Base-by-base conservation (phyloP, 1,139 yeast genomes). In the Candida mesenterica region DNA sequence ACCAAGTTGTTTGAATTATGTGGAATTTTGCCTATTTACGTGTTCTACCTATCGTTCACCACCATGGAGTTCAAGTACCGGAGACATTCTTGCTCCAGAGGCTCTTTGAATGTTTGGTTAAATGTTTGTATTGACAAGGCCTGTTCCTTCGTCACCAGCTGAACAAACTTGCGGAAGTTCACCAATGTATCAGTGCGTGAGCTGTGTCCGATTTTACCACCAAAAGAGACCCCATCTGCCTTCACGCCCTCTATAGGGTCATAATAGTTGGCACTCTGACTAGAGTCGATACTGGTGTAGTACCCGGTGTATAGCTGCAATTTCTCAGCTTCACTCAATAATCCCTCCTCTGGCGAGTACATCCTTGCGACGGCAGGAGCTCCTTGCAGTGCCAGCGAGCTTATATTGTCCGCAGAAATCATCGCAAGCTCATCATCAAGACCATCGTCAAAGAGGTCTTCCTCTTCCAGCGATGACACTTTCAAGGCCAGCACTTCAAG, bases 251-350 rank as follows among this genome's bases (percentile, higher is more conserved):
- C 27, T 12, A 29, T 12, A 5, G 69, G 65, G 34, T 57, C 55
- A 34, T 50, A 58, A 35, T 48, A 53, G 1, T 41, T 31, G 2
- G 40, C 33, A 15, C 33, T 36, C 4, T 52, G 53, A 4, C 43
- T 41, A 1, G 59, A 53, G 24, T 54, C 59, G 9, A 57, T 31
- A 2, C 54, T 42, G 1, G 56, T 48, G 38, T 46, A 65, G 41
- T 64, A 62, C 10, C 55, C 48, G n/a, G 70, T 61, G 44, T 65
- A 65, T 3, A 68, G 54, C 25, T 66, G 68, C 33, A 53, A 43
- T 33, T 46, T 48, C 24, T 68, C 54, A 3, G 52, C 55, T 10
- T 58, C 50, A 8, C 47, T 52, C 15, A 68, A 48, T 10, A 63
- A 43, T 0, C 72, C 74, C 9, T 57, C 64, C 4, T 35, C 30